Conservation (phyloP, 2,329 filamentous ascomycete genomes). For the Chaetomiaceae sp. region DNA sequence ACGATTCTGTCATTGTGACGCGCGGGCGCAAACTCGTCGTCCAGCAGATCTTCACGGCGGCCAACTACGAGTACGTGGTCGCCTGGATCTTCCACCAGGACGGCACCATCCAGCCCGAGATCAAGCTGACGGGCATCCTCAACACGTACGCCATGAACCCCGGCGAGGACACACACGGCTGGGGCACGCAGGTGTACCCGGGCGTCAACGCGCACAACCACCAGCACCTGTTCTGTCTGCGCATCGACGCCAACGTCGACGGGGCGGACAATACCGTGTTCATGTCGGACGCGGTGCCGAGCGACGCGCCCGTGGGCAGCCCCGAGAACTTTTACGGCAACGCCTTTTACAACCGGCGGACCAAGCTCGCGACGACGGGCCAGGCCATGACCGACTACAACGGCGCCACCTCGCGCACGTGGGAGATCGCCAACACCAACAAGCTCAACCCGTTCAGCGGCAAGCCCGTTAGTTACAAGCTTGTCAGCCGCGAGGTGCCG, state of each 20-base stretch:
- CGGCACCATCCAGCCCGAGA: constrained; percentile 85
- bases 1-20: constrained; percentile 81
- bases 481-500: constrained; percentile 82
- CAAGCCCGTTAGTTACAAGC: constrained; percentile 82
- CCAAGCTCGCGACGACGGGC: constrained; percentile 66
- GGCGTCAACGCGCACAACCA: constrained; percentile 93
- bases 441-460: constrained; percentile 81
- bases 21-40: constrained; percentile 81
- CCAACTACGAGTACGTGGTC: constrained; percentile 84
- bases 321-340: constrained; percentile 85
- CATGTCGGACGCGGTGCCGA: constrained; percentile 70
- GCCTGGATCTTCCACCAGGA: constrained; percentile 92
- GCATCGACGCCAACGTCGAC: constrained; percentile 82
- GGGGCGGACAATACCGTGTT: constrained; percentile 81
- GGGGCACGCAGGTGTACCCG: constrained; percentile 77
- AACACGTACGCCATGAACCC: constrained; percentile 84
- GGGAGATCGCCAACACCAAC: constrained; percentile 85
- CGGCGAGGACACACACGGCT: constrained; percentile 76
- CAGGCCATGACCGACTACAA: constrained; percentile 76
- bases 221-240: constrained; percentile 90
- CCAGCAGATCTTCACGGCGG: constrained; percentile 89
- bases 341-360: constrained; percentile 82
- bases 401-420: constrained; percentile 71
- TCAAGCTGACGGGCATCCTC: constrained; percentile 86
- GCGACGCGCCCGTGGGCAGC: constrained; percentile 71